These are phyloP conservation scores for Penicillium lagena DNA, from an alignment of 495 filamentous ascomycete genomes.

Conservation along the genomic window DNA sequence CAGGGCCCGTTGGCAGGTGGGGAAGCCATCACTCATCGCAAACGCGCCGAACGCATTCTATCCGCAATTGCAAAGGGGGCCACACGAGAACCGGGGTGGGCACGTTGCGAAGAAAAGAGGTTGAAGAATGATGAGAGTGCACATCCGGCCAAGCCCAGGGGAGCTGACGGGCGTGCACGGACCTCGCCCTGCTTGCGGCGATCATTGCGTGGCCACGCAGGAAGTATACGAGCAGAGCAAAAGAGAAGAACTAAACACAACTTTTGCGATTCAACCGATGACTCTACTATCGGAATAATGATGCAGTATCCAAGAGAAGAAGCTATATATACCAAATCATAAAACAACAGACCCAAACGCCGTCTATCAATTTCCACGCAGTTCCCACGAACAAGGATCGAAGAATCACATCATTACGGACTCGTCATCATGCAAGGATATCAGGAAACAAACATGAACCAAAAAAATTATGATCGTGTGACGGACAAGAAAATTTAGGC, in stretches of 20 bases:
- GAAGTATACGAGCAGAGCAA: background rate
- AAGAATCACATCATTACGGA: background rate
- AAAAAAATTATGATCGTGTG: too few relatives aligned
- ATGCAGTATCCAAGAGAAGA: background rate
- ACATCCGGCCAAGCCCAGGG: too few relatives aligned
- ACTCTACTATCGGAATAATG: too few relatives aligned
- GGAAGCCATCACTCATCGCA: background rate
- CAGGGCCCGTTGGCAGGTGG: background rate
- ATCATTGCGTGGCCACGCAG: background rate
- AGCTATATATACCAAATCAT: background rate
- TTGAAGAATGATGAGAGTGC: too few relatives aligned
- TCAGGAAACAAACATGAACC: too few relatives aligned
- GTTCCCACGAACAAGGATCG: background rate
- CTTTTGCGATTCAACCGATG: background rate
- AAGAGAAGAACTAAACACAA: background rate
- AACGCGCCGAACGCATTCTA: too few relatives aligned
- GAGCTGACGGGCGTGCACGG: too few relatives aligned
- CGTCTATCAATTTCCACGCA: background rate
- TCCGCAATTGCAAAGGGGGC: too few relatives aligned
- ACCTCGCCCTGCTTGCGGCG: background rate
- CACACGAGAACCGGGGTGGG: too few relatives aligned
- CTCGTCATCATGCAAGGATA: too few relatives aligned
- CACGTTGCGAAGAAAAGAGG: too few relatives aligned
- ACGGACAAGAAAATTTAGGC: slow-evolving; percentile 24
- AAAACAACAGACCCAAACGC: background rate